Percentiles rank a stretch among this genome's conserved stretches.
Evolutionary conservation across 2,329 filamentous ascomycete species (phyloP).

Genomic region (Aureobasidium namibiae): DNA sequence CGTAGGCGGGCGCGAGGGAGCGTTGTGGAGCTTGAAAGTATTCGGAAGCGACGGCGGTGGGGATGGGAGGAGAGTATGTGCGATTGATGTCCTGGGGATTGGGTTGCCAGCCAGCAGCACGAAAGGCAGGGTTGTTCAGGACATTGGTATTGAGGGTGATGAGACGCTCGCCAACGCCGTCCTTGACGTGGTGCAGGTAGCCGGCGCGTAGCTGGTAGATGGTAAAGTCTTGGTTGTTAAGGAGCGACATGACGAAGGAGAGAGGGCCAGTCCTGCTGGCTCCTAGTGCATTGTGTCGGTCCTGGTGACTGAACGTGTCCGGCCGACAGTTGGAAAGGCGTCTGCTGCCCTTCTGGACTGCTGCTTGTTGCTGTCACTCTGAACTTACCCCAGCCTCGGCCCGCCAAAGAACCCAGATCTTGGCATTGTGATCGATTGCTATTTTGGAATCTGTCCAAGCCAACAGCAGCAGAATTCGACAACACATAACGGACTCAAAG

Average conservation of each 20-base stretch:
- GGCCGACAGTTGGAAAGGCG: no score
- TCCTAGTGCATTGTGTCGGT: not conserved
- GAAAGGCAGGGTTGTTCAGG: conserved; percentile 72
- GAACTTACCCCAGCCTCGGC: conserved; percentile 4
- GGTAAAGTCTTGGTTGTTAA: conserved; percentile 49
- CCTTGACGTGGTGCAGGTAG: conserved; percentile 71
- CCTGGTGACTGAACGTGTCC: not conserved
- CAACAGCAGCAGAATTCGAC: no score
- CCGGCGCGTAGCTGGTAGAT: conserved; percentile 74
- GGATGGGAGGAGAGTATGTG: conserved; percentile 78
- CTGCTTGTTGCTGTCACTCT: conserved; percentile 1
- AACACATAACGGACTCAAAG: no score
- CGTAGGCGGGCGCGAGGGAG: conserved; percentile 44
- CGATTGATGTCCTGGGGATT: conserved; percentile 70
- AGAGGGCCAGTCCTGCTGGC: conserved; percentile 15
- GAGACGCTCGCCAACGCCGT: conserved; percentile 76
- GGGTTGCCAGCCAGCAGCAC: conserved; percentile 70
- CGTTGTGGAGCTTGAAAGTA: conserved; percentile 69
- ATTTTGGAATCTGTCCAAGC: no score
- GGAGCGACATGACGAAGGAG: conserved; percentile 26
- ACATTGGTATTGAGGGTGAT: conserved; percentile 74
- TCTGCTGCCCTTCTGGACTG: not conserved
- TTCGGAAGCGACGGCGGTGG: conserved; percentile 66
- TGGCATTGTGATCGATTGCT: not conserved
- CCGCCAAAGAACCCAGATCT: not conserved